Evolutionary conservation across 768 basidiomycete genomes (phyloP).

Genomic region (Scleroderma citrinum): DNA sequence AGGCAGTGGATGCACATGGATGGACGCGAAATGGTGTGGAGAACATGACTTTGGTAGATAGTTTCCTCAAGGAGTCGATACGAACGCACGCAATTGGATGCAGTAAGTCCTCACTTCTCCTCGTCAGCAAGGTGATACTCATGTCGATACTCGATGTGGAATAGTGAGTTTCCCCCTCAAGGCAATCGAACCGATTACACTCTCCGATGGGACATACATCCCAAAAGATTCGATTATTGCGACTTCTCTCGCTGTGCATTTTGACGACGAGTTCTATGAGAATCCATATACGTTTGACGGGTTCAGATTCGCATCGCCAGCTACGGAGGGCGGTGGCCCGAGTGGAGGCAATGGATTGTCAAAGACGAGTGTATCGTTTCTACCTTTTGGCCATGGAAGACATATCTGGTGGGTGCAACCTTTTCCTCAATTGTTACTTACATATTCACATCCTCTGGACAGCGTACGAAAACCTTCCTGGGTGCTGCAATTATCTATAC

Average conservation of each 20-base stretch:
- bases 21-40: neutral
- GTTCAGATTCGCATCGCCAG: neutral
- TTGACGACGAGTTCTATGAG: neutral
- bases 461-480: too few relatives aligned
- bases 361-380: neutral
- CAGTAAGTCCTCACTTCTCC: slow-evolving; percentile 7
- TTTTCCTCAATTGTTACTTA: neutral
- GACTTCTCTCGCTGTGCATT: slow-evolving; percentile 2
- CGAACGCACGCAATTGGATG: slow-evolving; percentile 19
- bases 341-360: neutral
- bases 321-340: too few relatives aligned
- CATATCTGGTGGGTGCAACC: neutral
- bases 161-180: slow-evolving; percentile 27
- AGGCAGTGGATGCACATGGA: neutral
- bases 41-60: slow-evolving; percentile 18
- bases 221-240: slow-evolving; percentile 26
- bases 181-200: slow-evolving; percentile 33
- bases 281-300: neutral
- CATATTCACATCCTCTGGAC: too few relatives aligned
- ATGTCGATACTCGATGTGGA: neutral
- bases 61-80: slow-evolving; percentile 29
- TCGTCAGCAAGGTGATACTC: neutral
- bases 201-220: slow-evolving; percentile 39
- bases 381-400: neutral
- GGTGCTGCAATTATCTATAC: too few relatives aligned